Base-by-base conservation (phyloP, 2,329 filamentous ascomycete genomes). In the Ceratocystis lukuohia region DNA sequence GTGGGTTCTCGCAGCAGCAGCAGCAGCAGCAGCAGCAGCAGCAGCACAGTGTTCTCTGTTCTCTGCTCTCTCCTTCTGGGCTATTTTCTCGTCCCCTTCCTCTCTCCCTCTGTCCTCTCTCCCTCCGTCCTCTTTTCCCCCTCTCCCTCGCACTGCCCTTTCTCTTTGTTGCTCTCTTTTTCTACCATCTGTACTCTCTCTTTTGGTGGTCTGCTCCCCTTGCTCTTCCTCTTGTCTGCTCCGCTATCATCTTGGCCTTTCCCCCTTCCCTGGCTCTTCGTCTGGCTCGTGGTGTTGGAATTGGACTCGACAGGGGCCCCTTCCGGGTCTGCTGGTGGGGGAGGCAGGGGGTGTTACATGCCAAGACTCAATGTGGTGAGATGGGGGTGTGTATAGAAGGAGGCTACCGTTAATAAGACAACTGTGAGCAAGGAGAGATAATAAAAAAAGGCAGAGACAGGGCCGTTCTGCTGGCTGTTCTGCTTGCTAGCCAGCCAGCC, bases 211-310 rank as follows among this genome's bases (percentile, higher is more conserved):
- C n/a, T 53, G 22, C 48, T 25, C 10, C 4, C 22, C n/a, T 53
- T 20, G n/a, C 48, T 53, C 48, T 53, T 25, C 12, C 15, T 59
- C 8, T 25, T 33, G 22, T n/a, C 56, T n/a, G 25, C 25, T 61
- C 6, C 25, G 33, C 61, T 62, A 44, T 62, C 61, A n/a, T 62
- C 37, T 46, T n/a, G 61, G 33, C 61, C 37, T 25, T 62, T 41
- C 30, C 28, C 28, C 20, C 20, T 25, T 62, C n/a, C n/a, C 48
- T 50, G 17, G 22, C 22, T 28, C 48, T 20, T 30, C 33, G 15
- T 33, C 30, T 59, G 56, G 56, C 56, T 59, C 56, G 30, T 59
- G 56, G 12, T 59, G 15, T 59, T 59, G 56, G 56, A 59, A 59
- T 59, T 59, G 56, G 28, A 59, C 56, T 37, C 25, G 56, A 59